Evolutionary conservation across 2,329 filamentous ascomycete genomes (phyloP).

Genomic region (Sclerotinia borealis): DNA sequence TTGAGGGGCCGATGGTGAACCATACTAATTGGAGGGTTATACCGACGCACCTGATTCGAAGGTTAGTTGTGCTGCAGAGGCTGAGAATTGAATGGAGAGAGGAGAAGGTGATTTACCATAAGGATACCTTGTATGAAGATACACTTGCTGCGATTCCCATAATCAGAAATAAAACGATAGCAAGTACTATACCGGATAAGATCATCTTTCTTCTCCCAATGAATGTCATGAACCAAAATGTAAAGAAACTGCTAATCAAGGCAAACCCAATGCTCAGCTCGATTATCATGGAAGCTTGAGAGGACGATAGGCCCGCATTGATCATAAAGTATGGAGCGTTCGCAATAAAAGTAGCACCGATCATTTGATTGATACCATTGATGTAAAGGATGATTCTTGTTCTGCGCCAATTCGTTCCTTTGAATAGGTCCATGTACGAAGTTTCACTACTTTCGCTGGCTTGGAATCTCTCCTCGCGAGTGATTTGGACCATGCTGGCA

Average conservation of each 20-base stretch:
- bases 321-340: slow-evolving; percentile 6
- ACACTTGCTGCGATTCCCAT: not conserved
- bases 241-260: not conserved
- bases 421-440: not conserved
- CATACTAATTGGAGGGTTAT: not conserved
- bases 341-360: not conserved
- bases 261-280: not conserved
- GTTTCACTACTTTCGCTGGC: not conserved
- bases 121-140: not conserved
- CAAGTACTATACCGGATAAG: not conserved
- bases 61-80: not conserved
- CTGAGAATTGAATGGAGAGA: too few species aligned
- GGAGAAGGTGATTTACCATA: not conserved
- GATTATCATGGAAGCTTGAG: slow-evolving; percentile 1
- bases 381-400: slow-evolving; percentile 1
- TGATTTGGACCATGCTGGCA: not conserved
- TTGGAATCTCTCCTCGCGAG: not conserved
- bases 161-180: not conserved
- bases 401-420: slow-evolving; percentile 2
- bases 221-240: slow-evolving; percentile 6
- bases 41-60: not conserved
- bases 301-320: not conserved
- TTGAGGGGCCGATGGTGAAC: not conserved
- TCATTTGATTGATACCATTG: slow-evolving; percentile 4
- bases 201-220: not conserved